A percentile compares a stretch with the other conserved stretches of the same genome.
Evolutionary conservation across 441 rosid species (phyloP).

Genomic region (Erysimum cheiri): DNA sequence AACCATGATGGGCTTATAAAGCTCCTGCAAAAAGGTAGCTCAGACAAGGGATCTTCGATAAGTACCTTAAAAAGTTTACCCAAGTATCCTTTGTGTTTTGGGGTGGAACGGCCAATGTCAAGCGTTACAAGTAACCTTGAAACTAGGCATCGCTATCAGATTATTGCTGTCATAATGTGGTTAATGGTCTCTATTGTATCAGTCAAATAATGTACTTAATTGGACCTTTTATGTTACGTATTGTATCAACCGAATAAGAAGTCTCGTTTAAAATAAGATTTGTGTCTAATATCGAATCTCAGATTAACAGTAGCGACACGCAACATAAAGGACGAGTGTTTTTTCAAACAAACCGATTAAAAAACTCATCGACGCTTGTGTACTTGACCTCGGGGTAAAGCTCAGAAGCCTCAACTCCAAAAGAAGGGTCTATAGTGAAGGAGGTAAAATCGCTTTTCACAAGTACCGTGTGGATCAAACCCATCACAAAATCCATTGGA

Average conservation of each 20-base stretch:
- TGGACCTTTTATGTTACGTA: slow-evolving; percentile 17
- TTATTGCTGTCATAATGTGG: slow-evolving; percentile 19
- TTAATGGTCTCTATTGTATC: slow-evolving; percentile 10
- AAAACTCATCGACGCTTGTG: slow-evolving; percentile 54
- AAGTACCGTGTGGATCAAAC: slow-evolving; percentile 54
- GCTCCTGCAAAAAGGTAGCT: too few relatives aligned
- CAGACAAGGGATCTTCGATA: too few relatives aligned
- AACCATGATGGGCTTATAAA: too few relatives aligned
- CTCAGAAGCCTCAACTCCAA: slow-evolving; percentile 67
- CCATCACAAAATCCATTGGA: slow-evolving; percentile 54
- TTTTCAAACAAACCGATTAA: slow-evolving; percentile 48
- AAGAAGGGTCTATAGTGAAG: slow-evolving; percentile 55
- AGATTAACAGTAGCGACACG: background rate
- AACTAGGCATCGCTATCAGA: slow-evolving; percentile 21
- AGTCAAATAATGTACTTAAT: slow-evolving; percentile 23
- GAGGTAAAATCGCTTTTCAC: slow-evolving; percentile 59
- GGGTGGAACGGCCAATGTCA: too few relatives aligned
- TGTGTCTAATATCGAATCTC: background rate
- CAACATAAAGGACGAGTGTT: background rate
- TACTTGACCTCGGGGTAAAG: slow-evolving; percentile 65
- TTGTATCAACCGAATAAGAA: slow-evolving; percentile 29
- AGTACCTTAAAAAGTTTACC: too few relatives aligned
- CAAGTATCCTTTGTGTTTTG: too few relatives aligned
- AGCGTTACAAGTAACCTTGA: slow-evolving; percentile 7
- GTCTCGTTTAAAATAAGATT: background rate